Evolutionary conservation across 106 monocot genomes (phyloP).

Genomic region (Posidonia australis): DNA sequence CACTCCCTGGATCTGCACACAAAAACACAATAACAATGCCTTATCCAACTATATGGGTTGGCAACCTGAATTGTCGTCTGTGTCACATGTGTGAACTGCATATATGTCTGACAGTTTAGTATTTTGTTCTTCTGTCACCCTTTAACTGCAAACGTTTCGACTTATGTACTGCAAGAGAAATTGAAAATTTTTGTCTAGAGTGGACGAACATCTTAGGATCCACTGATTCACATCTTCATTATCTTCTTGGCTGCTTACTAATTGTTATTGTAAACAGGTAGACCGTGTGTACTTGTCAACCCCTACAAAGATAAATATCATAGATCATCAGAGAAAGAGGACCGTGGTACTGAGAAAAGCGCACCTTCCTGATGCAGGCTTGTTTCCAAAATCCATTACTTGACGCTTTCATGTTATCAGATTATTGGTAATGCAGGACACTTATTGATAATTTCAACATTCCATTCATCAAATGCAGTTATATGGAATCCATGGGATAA

Average conservation of each 20-base stretch:
- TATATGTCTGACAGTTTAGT: too few species aligned
- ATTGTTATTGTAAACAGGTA: conserved; percentile 19
- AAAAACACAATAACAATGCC: too few species aligned
- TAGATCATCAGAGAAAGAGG: conserved; percentile 58
- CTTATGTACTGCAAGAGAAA: too few species aligned
- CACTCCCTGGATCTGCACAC: too few species aligned
- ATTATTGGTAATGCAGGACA: neutral
- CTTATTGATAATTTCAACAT: too few species aligned
- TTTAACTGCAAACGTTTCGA: too few species aligned
- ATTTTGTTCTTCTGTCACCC: too few species aligned
- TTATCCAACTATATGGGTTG: too few species aligned
- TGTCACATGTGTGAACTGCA: too few species aligned
- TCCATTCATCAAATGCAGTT: conserved; percentile 16
- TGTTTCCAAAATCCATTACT: neutral
- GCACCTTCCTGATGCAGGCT: conserved; percentile 46
- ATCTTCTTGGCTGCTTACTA: neutral
- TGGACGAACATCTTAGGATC: too few species aligned
- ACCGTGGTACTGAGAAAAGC: conserved; percentile 50
- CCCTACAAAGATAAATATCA: conserved; percentile 47
- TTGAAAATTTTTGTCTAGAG: too few species aligned
- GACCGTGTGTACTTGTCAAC: conserved; percentile 50
- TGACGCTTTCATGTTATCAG: neutral
- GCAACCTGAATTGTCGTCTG: too few species aligned
- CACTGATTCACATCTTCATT: neutral
- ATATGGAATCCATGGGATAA: conserved; percentile 63